Base-by-base conservation (phyloP, 1,139 yeast genomes). In the Hansenula sp. region DNA sequence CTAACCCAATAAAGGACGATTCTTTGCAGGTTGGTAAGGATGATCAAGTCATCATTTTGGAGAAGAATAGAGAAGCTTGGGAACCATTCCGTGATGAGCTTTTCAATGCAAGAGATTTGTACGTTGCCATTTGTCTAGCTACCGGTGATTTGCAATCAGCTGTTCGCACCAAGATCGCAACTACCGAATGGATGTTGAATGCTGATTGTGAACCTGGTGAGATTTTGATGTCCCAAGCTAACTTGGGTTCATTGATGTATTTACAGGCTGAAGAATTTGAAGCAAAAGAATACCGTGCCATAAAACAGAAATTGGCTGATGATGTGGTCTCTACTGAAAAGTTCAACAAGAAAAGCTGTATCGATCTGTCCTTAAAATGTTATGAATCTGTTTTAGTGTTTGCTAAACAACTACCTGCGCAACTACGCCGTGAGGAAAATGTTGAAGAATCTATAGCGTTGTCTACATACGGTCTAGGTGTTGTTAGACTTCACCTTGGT, bases 391-490 rank as follows among this genome's bases (percentile, higher is more conserved):
- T 84, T 25, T 63, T 83, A 29, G 71, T 69, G 33, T 77, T 78
- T 37, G 74, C 84, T 4, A 79, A 77, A 50, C 66, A 71, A 32
- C 59, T 79, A 8, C 79, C 83, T 3, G 65, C 70, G 6, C 62
- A 62, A 41, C 42, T 67, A 19, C 62, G 70, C 41, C 63, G 76
- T 18, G 72, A 72, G 30, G 65, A 67, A 6, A 67, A 71, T 15
- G 71, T 76, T 11, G 72, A 74, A 7, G 89, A 87, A 51, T 81
- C 86, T 2, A 79, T 84, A 29, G 96, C 96, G 0, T 69, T 89
- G 57, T 80, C 96, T 0, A 81, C 89, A 0, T 91, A 88, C 58
- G 95, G 96, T 0, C 69, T 88, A 35, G 98, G 96, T 0, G 95
- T 90, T 5, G 74, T 88, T 15, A 74, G 79, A 41, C 64, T 86